Base-by-base conservation (phyloP, 441 rosid species). In the Gossypium lobatum region DNA sequence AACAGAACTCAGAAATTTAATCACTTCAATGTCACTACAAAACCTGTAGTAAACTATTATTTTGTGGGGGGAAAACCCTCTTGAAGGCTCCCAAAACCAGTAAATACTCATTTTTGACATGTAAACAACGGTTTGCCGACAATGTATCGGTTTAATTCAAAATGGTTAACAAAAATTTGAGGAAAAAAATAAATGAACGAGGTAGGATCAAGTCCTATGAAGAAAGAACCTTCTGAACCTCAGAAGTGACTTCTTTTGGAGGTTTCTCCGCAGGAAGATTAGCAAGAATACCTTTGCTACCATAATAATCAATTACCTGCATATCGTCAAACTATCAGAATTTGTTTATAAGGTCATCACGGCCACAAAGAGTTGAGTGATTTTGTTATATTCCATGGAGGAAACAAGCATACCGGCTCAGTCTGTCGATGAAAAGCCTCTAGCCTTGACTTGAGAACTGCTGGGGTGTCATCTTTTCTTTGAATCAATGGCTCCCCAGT, bases 401-500 rank as follows among this genome's bases (percentile, higher is more conserved):
- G 17, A 1, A 55, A 64, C 10, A 16, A 46, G 54, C 69, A 14
- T 84, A 88, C 90, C 78, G 89, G 90, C 79, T 86, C 80, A 54
- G 90, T 88, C 83, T 88, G 90, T 80, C 14, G 81, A 73, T 86
- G 89, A 68, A 86, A 88, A 71, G 88, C 84, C 58, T 84, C 83
- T 70, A 88, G 85, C 78, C 90, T 83, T 18, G 89, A 86, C 81
- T 79, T 82, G 68, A 88, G 87, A 72, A 88, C 90, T 34, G 82
- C 83, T 45, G 90, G 74, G 50, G 87, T 86, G 55, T 88, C 92
- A 82, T 88, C 92, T 80, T 86, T 88, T 21, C 89, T 85, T 63
- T 86, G 90, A 78, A 85, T 86, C 79, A 86, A 77, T 76, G 90
- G 87, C 79, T 88, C 90, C 71, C 92, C 87, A 0, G 90, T 83